Percentiles rank a stretch among this genome's conserved stretches.
These are phyloP conservation scores for Coniella lustricola DNA, from an alignment of 2,329 filamentous ascomycete genomes.

Conservation along the genomic window DNA sequence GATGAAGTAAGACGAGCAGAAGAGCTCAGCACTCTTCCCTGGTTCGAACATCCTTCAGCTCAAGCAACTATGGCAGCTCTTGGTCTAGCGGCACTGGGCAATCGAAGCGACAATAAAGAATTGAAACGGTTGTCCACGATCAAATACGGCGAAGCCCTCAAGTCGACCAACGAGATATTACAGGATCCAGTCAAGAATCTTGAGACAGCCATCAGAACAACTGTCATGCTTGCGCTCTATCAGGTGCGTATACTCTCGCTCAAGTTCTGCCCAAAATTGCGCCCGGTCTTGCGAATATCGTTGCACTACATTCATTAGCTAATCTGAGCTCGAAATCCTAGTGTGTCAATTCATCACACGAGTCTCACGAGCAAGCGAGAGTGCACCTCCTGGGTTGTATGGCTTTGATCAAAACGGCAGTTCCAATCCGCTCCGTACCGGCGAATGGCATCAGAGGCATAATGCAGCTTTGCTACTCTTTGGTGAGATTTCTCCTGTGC, in stretches of 20 bases:
- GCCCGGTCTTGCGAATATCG: too few species aligned
- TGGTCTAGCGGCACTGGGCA: conserved; percentile 51
- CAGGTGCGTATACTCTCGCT: conserved; percentile 40
- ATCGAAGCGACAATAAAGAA: conserved; percentile 39
- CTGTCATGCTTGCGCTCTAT: conserved; percentile 54
- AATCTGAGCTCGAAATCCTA: not conserved
- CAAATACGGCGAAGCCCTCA: conserved; percentile 48
- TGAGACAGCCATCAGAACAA: conserved; percentile 41
- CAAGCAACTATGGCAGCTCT: conserved; percentile 49
- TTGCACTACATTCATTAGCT: too few species aligned
- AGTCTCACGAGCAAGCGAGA: conserved; percentile 42
- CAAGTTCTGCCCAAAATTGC: too few species aligned
- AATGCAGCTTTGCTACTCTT: conserved; percentile 48
- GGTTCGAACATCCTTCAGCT: conserved; percentile 33
- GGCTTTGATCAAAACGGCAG: conserved; percentile 45
- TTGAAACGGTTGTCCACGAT: conserved; percentile 41
- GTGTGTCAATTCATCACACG: conserved; percentile 24
- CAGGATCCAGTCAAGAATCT: conserved; percentile 27
- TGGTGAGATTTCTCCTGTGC: conserved; percentile 33
- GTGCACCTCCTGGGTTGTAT: conserved; percentile 54
- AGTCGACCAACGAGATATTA: conserved; percentile 37
- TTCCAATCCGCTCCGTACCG: conserved; percentile 31
- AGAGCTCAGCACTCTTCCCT: conserved; percentile 29
- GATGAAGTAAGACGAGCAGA: conserved; percentile 37
- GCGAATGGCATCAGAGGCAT: conserved; percentile 44